Conservation (phyloP, 768 basidiomycete genomes). For the Mycena alexandri region DNA sequence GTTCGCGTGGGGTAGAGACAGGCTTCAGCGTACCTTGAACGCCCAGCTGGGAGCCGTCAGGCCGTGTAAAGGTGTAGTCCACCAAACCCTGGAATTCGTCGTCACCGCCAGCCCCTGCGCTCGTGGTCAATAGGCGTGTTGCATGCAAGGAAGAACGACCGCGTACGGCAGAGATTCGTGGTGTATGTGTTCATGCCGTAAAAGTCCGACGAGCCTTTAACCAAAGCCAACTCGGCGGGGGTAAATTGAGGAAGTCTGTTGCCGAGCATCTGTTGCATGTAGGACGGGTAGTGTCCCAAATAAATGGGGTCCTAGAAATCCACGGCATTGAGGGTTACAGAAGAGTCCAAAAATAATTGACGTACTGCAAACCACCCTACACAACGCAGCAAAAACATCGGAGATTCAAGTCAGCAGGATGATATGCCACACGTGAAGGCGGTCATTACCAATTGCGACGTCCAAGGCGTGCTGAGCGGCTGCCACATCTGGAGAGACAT, state of each 20-base stretch:
- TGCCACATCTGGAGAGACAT: constrained; percentile 61
- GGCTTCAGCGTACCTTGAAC: constrained; percentile 59
- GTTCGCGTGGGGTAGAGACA: constrained; percentile 1
- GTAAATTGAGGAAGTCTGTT: constrained; percentile 72
- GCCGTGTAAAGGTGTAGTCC: constrained; percentile 71
- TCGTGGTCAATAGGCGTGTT: constrained; percentile 8
- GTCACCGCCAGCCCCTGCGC: constrained; percentile 67
- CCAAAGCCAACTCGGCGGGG: constrained; percentile 65
- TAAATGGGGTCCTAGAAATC: constrained; percentile 72
- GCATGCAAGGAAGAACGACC: neutral
- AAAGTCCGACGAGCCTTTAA: constrained; percentile 77
- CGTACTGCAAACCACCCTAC: constrained; percentile 72
- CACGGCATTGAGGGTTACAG: constrained; percentile 29
- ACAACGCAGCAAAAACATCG: constrained; percentile 44
- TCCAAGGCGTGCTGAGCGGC: constrained; percentile 82
- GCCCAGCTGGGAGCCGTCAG: constrained; percentile 74
- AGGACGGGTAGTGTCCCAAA: constrained; percentile 75
- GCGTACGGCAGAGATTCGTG: constrained; percentile 70
- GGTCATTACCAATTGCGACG: constrained; percentile 71
- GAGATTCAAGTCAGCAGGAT: constrained; percentile 51
- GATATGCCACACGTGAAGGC: constrained; percentile 33
- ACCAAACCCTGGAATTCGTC: constrained; percentile 75
- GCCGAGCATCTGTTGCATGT: constrained; percentile 68
- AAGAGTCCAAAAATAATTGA: constrained; percentile 38
- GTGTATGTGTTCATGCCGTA: constrained; percentile 83